phyloP scores from a whole-genome alignment of 2,329 filamentous ascomycete genomes.

The Triangularia verruculosa region DNA sequence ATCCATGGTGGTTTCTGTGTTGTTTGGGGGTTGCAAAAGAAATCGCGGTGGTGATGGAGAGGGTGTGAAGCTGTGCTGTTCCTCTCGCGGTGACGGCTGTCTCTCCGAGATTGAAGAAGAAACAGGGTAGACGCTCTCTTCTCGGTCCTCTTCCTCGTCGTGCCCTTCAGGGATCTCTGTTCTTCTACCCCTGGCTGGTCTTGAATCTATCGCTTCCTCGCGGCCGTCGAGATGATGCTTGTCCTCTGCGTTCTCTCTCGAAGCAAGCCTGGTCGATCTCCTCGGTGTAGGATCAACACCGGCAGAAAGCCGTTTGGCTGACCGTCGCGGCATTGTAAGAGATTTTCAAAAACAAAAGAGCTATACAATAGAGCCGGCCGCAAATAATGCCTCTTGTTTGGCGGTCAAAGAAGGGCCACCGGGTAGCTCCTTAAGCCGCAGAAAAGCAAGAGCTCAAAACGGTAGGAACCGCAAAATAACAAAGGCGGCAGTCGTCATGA shows the following conservation, averaged over 20 bases:
- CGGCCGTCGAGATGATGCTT: not conserved
- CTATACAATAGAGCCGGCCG: not conserved
- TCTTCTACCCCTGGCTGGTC: not conserved
- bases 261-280: not conserved
- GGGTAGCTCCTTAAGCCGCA: not conserved
- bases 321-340: not conserved
- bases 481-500: not conserved
- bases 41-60: not conserved
- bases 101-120: not conserved
- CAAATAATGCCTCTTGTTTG: not conserved
- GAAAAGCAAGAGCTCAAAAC: not conserved
- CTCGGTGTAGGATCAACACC: not conserved
- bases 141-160: not conserved
- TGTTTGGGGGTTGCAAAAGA: not conserved
- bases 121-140: not conserved
- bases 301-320: not conserved
- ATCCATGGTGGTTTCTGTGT: not conserved
- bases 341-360: not conserved
- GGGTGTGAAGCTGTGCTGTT: not conserved
- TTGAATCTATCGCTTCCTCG: not conserved
- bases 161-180: not conserved
- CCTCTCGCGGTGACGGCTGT: not conserved
- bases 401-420: not conserved
- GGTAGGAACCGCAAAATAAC: not conserved
- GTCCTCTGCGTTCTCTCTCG: not conserved